phyloP scores from a whole-genome alignment of 257 asterid genomes.

The Gentiana macrophylla region DNA sequence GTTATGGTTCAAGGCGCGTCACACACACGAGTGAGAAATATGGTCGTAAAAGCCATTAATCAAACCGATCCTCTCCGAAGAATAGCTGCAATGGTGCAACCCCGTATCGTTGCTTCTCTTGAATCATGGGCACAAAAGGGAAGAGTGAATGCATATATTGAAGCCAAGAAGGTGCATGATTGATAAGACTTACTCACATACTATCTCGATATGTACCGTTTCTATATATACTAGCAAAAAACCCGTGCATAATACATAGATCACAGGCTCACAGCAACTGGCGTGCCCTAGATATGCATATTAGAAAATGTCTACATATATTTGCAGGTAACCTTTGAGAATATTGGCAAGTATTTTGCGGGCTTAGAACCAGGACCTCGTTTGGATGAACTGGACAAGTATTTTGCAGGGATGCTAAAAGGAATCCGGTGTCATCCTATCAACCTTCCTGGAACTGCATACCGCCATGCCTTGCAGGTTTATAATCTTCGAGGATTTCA shows the following conservation, averaged over 20 bases:
- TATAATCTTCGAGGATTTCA: conserved; percentile 28
- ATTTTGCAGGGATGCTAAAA: conserved; percentile 14
- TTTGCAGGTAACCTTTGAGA: conserved; percentile 33
- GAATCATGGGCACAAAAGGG: conserved; percentile 29
- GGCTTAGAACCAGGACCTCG: conserved; percentile 30
- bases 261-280: no score
- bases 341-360: conserved; percentile 41
- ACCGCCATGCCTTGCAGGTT: conserved; percentile 28
- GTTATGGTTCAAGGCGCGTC: conserved; percentile 23
- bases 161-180: conserved; percentile 32
- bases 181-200: no score
- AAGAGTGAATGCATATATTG: conserved; percentile 19
- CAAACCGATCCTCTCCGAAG: conserved; percentile 40
- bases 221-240: background rate
- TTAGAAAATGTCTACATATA: background rate
- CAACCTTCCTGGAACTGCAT: no score
- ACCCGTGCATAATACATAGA: no score
- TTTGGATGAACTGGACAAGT: conserved; percentile 30
- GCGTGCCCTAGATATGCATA: no score
- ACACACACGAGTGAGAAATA: conserved; percentile 31
- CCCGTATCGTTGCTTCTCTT: conserved; percentile 6
- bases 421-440: conserved; percentile 26
- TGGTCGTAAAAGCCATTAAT: conserved; percentile 29
- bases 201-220: background rate
- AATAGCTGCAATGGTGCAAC: conserved; percentile 40